Base-by-base conservation (phyloP, 169 alveolate genomes). In the Cryptosporidium xiaoi region DNA sequence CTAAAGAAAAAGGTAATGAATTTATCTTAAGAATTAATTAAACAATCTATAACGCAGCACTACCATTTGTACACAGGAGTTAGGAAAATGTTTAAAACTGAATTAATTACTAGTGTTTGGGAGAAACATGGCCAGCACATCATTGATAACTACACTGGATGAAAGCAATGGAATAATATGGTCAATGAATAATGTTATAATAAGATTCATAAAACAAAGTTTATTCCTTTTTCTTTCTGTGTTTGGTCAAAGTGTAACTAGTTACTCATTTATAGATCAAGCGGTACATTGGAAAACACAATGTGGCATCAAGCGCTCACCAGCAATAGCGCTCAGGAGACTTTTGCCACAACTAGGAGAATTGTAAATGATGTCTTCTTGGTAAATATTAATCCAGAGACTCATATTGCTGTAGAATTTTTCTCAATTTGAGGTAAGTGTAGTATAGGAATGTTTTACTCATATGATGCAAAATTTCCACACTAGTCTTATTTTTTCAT, bases 281-380 rank as follows among this genome's bases (percentile, higher is more conserved):
- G 60, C 94, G 97, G 82, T 99, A 97, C 65, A 97, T 96, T 93
- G 99, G 99, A 13, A 98, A 98, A 94, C 97, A 97, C 99, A 98
- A 98, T 93, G 99, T 97, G 91, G 99, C 99, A 12, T 99, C 99
- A 8, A 99, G 99, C 64, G 99, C 99, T 46, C 97, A 99, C 58
- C 99, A 99, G 29, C 94, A 99, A 98, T 98, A 66, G 99, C 99
- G 12, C 94, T 98, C 50, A 97, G 99, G 48, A 99, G 99, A 29
- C 92, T 98, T 46, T 95, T 24, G 27, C 27, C 27, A 24, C 27
- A 24, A 24, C 27, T 24, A 24, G 27, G 27, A 24, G 27, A 24
- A 24, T 24, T 24, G 27, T 24, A 24, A 24, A 97, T 83, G 99
- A 97, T 90, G 98, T 97, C 92, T 90, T 97, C 71, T 96, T 97